Evolutionary conservation across 2,329 filamentous ascomycete genomes (phyloP).

Genomic region (Paradendryphiella salina): DNA sequence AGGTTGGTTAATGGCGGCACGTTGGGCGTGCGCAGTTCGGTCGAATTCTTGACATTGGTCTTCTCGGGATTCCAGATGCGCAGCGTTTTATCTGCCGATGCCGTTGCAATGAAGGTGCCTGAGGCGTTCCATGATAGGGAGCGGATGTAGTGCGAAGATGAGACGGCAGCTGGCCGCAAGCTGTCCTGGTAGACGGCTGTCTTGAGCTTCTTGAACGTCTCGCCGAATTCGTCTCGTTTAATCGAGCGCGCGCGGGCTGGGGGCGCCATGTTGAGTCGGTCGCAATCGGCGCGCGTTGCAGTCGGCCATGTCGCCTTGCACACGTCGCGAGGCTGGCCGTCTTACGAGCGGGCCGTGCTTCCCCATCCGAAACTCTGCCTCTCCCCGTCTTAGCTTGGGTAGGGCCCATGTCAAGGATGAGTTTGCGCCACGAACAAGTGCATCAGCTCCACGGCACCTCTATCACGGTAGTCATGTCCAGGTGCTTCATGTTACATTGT

Average conservation of each 20-base stretch:
- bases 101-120: constrained; percentile 82
- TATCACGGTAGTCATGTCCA: not conserved
- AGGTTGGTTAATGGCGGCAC: constrained; percentile 50
- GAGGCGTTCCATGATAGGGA: constrained; percentile 88
- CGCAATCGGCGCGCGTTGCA: not conserved
- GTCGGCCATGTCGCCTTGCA: not conserved
- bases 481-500: not conserved
- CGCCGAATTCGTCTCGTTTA: constrained; percentile 70
- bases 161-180: constrained; percentile 38
- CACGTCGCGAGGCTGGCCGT: constrained; percentile 2
- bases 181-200: constrained; percentile 66
- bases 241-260: constrained; percentile 59
- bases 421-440: not conserved
- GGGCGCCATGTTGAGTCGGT: constrained; percentile 33
- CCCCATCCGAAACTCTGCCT: not conserved
- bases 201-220: constrained; percentile 68
- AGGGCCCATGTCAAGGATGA: not conserved
- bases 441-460: not conserved
- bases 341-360: constrained; percentile 7
- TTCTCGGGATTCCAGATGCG: constrained; percentile 83
- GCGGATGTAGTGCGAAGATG: constrained; percentile 56
- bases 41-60: constrained; percentile 72
- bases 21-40: constrained; percentile 69
- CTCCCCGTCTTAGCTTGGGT: not conserved
- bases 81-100: constrained; percentile 68